Conservation (phyloP, 257 asterid genomes). For the Perilla frutescens region DNA sequence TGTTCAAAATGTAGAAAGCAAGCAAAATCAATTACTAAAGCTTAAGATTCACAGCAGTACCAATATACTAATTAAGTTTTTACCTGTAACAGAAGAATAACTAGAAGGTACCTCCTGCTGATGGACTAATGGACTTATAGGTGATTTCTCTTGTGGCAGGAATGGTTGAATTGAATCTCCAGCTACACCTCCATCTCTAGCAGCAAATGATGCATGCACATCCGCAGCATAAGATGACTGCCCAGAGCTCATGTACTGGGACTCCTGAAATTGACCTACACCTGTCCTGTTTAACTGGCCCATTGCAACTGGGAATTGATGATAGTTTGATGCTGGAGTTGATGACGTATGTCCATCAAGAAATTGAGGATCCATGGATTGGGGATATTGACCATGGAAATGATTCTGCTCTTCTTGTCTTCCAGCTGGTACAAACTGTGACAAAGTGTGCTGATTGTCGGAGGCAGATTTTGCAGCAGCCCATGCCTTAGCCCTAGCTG, state of each 20-base stretch:
- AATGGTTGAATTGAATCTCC: conserved; percentile 62
- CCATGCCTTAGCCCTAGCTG: conserved; percentile 98
- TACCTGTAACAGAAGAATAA: conserved; percentile 99
- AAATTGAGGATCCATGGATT: conserved; percentile 55
- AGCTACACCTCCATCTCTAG: conserved; percentile 59
- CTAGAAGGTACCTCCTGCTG: conserved; percentile 99
- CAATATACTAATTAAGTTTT: conserved; percentile 56
- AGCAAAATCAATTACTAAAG: conserved; percentile 44
- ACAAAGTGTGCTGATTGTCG: conserved; percentile 63
- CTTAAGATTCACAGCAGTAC: conserved; percentile 56
- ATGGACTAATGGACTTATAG: conserved; percentile 70
- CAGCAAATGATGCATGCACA: conserved; percentile 46
- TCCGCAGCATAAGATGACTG: conserved; percentile 56
- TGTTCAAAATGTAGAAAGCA: conserved; percentile 31
- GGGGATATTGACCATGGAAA: conserved; percentile 58
- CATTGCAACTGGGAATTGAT: conserved; percentile 51
- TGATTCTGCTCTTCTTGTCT: conserved; percentile 65
- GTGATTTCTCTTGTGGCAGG: conserved; percentile 58
- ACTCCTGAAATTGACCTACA: conserved; percentile 52
- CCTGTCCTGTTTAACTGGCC: conserved; percentile 49
- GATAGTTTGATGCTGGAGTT: conserved; percentile 57
- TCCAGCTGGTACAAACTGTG: conserved; percentile 55
- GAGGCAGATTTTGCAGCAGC: conserved; percentile 82
- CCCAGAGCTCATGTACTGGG: conserved; percentile 52
- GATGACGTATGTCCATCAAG: conserved; percentile 45